Base-by-base conservation (phyloP, 352 stramenopile genomes). In the Phytopythium boreale region DNA sequence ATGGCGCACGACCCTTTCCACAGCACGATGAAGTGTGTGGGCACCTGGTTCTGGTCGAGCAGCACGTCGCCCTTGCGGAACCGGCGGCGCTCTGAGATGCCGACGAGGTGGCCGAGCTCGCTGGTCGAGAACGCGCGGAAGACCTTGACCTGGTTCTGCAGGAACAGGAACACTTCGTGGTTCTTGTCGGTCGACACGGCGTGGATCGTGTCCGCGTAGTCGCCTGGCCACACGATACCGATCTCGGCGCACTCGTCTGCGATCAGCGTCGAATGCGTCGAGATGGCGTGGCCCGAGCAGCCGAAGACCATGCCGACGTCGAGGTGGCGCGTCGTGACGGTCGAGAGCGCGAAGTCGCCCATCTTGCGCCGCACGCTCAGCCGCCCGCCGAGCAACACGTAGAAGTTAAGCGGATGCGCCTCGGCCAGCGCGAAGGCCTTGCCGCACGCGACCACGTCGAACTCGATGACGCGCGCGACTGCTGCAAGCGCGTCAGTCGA, bases 281-380 rank as follows among this genome's bases (percentile, higher is more conserved):
- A 86, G 2, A 92, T 68, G 0, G 73, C 46, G 56, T 88, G 82
- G 15, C 83, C 83, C 27, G 76, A 68, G 50, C 77, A 89, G 1
- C 81, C 83, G 52, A 92, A 90, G 19, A 84, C 75, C 20, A 75
- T 72, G 8, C 83, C 83, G 29, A 62, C 53, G 11, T 76, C 79
- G 19, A 92, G 59, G 62, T 92, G 83, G 62, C 90, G 79, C 1
- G 83, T 92, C 39, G 83, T 92, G 56, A 91, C 75, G 5, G 70
- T 70, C 26, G 77, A 87, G 10, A 60, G 34, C 7, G 67, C 68
- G 49, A 91, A 85, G 55, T 89, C 82, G 11, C 82, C 77, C 7
- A 90, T 66, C 52, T 84, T 81, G 49, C 81, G 67, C 27, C 80
- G 74, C 31, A 89, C 76, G 49, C 80, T 90, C 4, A 92, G 61